A percentile compares a stretch with the other conserved stretches of the same genome.
Conservation (phyloP, 139 green algal species). For the Chlamydomonas sphaeroides region DNA sequence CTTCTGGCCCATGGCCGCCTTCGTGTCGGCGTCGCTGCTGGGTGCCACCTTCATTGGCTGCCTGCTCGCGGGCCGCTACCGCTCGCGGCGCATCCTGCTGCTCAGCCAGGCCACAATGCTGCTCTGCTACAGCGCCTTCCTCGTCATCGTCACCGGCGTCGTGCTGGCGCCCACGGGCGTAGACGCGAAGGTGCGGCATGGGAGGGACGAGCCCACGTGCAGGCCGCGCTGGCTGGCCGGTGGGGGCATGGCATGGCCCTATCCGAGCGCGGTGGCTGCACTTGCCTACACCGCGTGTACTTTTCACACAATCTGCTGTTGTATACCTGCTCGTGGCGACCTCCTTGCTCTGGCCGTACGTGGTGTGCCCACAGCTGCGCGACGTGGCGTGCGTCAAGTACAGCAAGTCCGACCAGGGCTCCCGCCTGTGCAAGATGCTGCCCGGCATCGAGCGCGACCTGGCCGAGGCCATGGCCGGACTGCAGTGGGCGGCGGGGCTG, state of each 20-base stretch:
- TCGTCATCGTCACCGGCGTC: slow-evolving; percentile 14
- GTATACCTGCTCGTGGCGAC: too few relatives aligned
- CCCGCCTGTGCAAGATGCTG: slow-evolving; percentile 56
- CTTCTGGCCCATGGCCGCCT: slow-evolving; percentile 31
- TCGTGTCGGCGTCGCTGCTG: not conserved
- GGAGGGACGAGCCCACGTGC: not conserved
- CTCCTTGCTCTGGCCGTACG: too few relatives aligned
- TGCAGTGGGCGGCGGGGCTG: slow-evolving; percentile 15
- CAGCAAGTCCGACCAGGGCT: slow-evolving; percentile 32
- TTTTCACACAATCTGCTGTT: too few relatives aligned
- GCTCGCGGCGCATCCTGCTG: slow-evolving; percentile 42
- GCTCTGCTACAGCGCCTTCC: slow-evolving; percentile 24
- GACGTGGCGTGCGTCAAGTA: slow-evolving; percentile 41
- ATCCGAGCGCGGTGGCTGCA: too few relatives aligned
- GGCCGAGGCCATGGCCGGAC: slow-evolving; percentile 24
- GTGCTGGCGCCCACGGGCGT: slow-evolving; percentile 16
- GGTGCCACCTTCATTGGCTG: not conserved
- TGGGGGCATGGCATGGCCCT: too few relatives aligned
- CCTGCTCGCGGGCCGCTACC: slow-evolving; percentile 31
- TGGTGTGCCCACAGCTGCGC: slow-evolving; percentile 43
- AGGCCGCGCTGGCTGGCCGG: too few relatives aligned
- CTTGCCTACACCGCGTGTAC: too few relatives aligned
- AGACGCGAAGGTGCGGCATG: slow-evolving; percentile 17
- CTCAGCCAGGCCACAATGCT: slow-evolving; percentile 17
- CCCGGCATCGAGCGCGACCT: slow-evolving; percentile 50